Evolutionary conservation across 108 stramenopile genomes (phyloP), one percentile per base, ranked within the genome.

Genomic region (Nitzschia putrida): DNA sequence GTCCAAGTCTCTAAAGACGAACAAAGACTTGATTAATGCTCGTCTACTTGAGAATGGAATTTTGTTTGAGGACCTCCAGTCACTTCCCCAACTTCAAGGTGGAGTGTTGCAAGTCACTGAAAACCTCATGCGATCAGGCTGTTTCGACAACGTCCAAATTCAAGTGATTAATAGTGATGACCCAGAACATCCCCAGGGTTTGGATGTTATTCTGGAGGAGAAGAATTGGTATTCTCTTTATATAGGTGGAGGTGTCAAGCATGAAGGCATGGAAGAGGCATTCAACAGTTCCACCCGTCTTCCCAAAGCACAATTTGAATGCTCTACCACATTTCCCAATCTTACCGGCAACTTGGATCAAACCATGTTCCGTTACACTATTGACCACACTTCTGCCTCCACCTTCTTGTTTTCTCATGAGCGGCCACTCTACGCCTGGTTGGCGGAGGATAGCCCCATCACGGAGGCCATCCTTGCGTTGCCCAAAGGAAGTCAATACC

Each of bases 211-310:
- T 14, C 61, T 94, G 34, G 77, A 88, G 45, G 93, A 94, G 72
- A 91, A 91, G 77, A 83, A 83, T 10, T 94, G 89, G 93, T 94
- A 91, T 66, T 78, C 76, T 24, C 57, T 91, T 10, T 85, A 91
- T 56, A 77, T 89, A 22, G 93, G 93, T n/a, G 92, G 88, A 11
- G 89, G 89, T 3, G 57, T 94, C 47, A 88, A 90, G 66, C 74
- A 86, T 44, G 88, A 91, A 49, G 83, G 81, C 57, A 69, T 83
- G 29, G 67, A 69, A 54, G 71, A 66, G 22, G 37, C 57, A 8
- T 41, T 65, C 22, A 60, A 63, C 23, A 43, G 51, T 53, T 44
- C 24, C 42, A 64, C 75, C 23, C 66, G 64, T 24, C 39, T 90
- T 1, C 89, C 89, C 64, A 89, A 86, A 65, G 76, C 90, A 14